Evolutionary conservation across 305 asterid species (phyloP).

Genomic region (Andrographis paniculata): DNA sequence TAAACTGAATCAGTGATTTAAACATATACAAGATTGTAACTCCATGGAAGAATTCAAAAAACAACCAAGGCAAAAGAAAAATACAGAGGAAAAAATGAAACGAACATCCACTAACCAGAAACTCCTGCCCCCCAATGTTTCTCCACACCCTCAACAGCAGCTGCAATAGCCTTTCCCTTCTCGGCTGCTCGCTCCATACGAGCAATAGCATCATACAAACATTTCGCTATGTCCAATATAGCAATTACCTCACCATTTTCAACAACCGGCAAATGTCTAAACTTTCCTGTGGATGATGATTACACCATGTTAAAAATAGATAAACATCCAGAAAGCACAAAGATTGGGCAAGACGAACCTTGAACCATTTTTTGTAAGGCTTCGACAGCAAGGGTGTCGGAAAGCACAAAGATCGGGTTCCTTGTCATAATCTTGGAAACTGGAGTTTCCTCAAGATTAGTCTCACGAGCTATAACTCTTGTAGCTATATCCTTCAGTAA

Average conservation of each 20-base stretch:
- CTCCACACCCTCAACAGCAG: slow-evolving; percentile 99
- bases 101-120: slow-evolving; percentile 50
- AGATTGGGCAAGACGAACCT: slow-evolving; percentile 31
- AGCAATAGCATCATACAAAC: slow-evolving; percentile 92
- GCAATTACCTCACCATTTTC: slow-evolving; percentile 97
- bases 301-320: slow-evolving; percentile 9
- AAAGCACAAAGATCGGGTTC: slow-evolving; percentile 90
- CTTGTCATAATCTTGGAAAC: slow-evolving; percentile 92
- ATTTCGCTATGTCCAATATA: slow-evolving; percentile 85
- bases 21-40: neutral
- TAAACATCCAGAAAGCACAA: no score
- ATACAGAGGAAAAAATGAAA: no score
- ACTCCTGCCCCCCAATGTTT: slow-evolving; percentile 93
- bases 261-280: slow-evolving; percentile 92
- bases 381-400: slow-evolving; percentile 96
- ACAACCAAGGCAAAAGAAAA: no score
- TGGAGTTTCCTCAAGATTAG: slow-evolving; percentile 72
- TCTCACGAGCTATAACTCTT: slow-evolving; percentile 76
- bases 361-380: slow-evolving; percentile 98
- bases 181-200: slow-evolving; percentile 98
- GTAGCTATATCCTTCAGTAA: slow-evolving; percentile 83
- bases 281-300: slow-evolving; percentile 54
- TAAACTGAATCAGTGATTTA: slow-evolving; percentile 14
- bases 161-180: slow-evolving; percentile 97
- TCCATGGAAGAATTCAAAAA: neutral